A percentile compares a stretch with the other conserved stretches of the same genome.
These are phyloP conservation scores for Penicillium brasilianum DNA, from an alignment of 2,329 filamentous ascomycete species.

Conservation along the genomic window DNA sequence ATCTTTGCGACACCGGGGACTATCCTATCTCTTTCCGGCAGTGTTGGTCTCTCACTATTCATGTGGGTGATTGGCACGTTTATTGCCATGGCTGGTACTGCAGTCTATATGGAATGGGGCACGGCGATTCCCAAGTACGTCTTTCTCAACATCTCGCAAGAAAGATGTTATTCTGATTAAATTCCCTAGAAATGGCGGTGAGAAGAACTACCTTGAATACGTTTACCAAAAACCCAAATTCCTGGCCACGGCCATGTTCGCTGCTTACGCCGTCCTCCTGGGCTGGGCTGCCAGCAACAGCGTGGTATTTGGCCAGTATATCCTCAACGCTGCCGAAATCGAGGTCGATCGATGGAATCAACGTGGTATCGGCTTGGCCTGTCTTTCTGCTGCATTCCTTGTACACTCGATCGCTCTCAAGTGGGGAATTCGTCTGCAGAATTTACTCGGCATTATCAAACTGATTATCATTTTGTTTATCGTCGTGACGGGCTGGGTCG, in stretches of 20 bases:
- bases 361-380: conserved; percentile 54
- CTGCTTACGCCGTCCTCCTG: conserved; percentile 56
- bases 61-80: conserved; percentile 57
- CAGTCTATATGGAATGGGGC: conserved; percentile 56
- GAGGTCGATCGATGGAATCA: conserved; percentile 56
- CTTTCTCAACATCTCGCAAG: no score
- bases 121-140: conserved; percentile 53
- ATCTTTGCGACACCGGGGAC: conserved; percentile 57
- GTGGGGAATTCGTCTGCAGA: conserved; percentile 55
- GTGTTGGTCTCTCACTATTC: conserved; percentile 53
- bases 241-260: conserved; percentile 60
- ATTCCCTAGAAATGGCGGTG: conserved; percentile 54
- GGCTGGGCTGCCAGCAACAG: conserved; percentile 60
- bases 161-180: conserved; percentile 7
- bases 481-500: conserved; percentile 50
- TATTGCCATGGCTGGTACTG: conserved; percentile 53
- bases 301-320: conserved; percentile 59
- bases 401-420: conserved; percentile 55
- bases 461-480: conserved; percentile 56
- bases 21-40: conserved; percentile 52
- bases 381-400: conserved; percentile 54
- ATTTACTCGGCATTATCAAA: conserved; percentile 56
- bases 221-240: conserved; percentile 58
- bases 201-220: conserved; percentile 60
- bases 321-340: conserved; percentile 53